A percentile compares a stretch with the other conserved stretches of the same genome.
phyloP scores from a whole-genome alignment of 139 green algal genomes.

The Chlamydomonas incerta region DNA sequence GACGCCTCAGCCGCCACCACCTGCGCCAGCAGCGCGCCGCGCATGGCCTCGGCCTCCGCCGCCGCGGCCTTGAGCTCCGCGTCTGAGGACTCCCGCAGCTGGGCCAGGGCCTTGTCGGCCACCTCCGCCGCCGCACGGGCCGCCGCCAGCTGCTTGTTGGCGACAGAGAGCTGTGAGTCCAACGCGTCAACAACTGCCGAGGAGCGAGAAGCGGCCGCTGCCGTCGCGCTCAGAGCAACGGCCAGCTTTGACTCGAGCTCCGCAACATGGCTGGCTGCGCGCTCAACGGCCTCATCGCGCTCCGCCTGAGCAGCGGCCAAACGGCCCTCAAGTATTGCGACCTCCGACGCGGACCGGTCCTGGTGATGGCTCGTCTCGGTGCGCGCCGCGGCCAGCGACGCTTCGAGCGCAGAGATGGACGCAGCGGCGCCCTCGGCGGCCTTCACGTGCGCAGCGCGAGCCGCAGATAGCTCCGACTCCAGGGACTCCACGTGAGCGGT shows the following conservation, averaged over 20 bases:
- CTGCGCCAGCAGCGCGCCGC: background rate
- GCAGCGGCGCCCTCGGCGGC: too few relatives aligned
- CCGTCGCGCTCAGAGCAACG: background rate
- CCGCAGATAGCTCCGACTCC: background rate
- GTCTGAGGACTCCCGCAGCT: too few relatives aligned
- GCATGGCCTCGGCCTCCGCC: background rate
- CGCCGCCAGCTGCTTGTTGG: background rate
- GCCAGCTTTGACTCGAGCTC: background rate
- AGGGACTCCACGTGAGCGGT: background rate
- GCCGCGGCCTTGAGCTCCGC: background rate
- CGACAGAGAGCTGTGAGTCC: background rate
- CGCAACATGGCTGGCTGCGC: background rate
- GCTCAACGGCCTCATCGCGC: background rate
- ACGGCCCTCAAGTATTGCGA: background rate
- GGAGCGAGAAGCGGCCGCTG: too few relatives aligned
- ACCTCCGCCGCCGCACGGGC: background rate
- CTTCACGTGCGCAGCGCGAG: background rate
- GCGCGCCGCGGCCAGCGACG: background rate
- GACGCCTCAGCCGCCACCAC: background rate
- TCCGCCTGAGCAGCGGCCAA: background rate
- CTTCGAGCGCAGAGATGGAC: background rate
- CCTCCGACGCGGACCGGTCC: background rate
- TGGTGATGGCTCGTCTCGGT: background rate
- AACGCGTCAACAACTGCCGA: background rate
- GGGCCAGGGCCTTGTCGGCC: background rate